Conservation (phyloP, 106 monocot species). For the Iris macrosiphon region DNA sequence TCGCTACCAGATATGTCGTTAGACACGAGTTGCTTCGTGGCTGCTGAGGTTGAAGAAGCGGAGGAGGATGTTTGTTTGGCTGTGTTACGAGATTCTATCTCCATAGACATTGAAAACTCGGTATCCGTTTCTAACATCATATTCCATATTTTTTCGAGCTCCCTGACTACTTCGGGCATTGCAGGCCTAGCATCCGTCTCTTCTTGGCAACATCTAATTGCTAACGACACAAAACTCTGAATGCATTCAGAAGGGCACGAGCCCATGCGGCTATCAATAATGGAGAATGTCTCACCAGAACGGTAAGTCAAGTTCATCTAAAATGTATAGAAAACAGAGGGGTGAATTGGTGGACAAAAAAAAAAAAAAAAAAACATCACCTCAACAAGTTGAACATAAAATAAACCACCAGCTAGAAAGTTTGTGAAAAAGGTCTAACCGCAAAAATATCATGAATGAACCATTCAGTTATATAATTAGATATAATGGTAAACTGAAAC, state of each 20-base stretch:
- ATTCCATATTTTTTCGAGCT: slow-evolving; percentile 68
- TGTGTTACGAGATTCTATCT: slow-evolving; percentile 7
- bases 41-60: slow-evolving; percentile 15
- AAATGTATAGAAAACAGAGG: neutral
- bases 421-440: no score
- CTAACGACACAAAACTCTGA: slow-evolving; percentile 55
- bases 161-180: slow-evolving; percentile 78
- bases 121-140: slow-evolving; percentile 46
- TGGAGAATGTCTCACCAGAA: slow-evolving; percentile 49
- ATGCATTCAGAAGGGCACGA: slow-evolving; percentile 68
- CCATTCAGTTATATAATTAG: no score
- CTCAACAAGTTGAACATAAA: no score
- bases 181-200: slow-evolving; percentile 82
- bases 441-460: no score
- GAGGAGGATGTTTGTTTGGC: slow-evolving; percentile 21
- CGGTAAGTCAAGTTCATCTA: slow-evolving; percentile 47
- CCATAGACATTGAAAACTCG: slow-evolving; percentile 20
- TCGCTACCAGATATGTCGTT: neutral
- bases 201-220: slow-evolving; percentile 69
- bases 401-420: no score
- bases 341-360: no score
- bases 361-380: no score
- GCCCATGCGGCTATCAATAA: slow-evolving; percentile 73
- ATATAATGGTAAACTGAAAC: no score
- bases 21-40: neutral